phyloP scores from a whole-genome alignment of 768 basidiomycete species.

The Mycena polygramma region DNA sequence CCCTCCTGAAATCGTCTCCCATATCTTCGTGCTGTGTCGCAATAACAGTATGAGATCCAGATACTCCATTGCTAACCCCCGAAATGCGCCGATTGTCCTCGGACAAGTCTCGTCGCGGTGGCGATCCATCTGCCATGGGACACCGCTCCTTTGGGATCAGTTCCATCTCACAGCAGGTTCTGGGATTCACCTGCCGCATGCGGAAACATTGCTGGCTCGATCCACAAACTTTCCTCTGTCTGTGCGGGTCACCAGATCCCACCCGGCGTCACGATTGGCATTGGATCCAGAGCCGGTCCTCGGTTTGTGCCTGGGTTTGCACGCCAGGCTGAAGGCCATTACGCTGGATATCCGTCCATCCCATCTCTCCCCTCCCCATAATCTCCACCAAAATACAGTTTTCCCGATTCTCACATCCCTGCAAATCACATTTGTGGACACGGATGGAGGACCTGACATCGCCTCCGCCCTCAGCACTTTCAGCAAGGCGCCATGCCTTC shows the following conservation, averaged over 20 bases:
- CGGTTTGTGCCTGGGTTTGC: no score
- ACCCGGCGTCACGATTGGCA: no score
- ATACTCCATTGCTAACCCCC: neutral
- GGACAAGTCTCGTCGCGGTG: neutral
- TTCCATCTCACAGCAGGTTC: no score
- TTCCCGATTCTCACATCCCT: neutral
- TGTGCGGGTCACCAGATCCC: no score
- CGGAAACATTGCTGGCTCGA: no score
- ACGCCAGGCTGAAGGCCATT: no score
- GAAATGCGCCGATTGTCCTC: neutral
- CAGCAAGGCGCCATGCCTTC: neutral
- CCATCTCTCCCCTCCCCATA: no score
- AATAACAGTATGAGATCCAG: neutral
- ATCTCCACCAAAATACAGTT: neutral
- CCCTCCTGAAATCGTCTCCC: neutral
- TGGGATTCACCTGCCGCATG: no score
- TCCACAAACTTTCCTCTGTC: no score
- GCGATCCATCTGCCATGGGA: neutral
- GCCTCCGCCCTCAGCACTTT: neutral
- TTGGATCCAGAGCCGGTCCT: no score
- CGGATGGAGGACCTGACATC: neutral
- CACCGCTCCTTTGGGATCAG: neutral
- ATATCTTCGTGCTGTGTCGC: neutral
- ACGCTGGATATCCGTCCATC: no score
- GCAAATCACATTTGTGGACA: neutral